phyloP scores from a whole-genome alignment of 2,329 filamentous ascomycete genomes.

The Arthrobotrys sinensis region DNA sequence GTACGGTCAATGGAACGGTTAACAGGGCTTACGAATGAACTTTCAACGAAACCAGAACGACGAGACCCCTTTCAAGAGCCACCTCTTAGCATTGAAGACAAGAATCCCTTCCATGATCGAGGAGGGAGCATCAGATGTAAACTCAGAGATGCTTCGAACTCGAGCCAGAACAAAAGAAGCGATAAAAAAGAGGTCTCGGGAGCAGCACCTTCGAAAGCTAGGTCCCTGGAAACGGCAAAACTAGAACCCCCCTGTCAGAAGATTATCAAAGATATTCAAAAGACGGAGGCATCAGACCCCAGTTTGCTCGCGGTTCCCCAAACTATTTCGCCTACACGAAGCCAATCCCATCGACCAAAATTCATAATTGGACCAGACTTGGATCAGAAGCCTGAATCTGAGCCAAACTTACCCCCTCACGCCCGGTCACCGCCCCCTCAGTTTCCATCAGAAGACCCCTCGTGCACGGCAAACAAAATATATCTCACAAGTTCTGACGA shows the following conservation, averaged over 20 bases:
- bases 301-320: conserved; percentile 11
- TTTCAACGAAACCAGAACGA: conserved; percentile 31
- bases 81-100: background rate
- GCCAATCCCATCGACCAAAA: background rate
- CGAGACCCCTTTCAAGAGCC: conserved; percentile 12
- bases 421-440: background rate
- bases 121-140: background rate
- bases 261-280: no score
- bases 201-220: background rate
- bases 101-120: background rate
- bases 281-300: background rate
- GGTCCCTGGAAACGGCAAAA: background rate
- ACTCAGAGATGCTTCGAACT: background rate
- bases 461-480: background rate
- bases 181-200: background rate
- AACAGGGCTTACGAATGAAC: conserved; percentile 44
- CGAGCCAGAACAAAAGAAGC: no score
- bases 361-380: background rate
- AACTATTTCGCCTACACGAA: background rate
- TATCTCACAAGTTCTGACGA: background rate
- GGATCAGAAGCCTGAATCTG: background rate
- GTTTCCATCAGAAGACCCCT: background rate
- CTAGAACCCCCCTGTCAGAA: background rate
- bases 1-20: conserved; percentile 54
- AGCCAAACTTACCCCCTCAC: conserved; percentile 11